A percentile compares a stretch with the other conserved stretches of the same genome.
phyloP scores from a whole-genome alignment of 1,139 yeast genomes.

The Lodderomyces oxycetoniae region DNA sequence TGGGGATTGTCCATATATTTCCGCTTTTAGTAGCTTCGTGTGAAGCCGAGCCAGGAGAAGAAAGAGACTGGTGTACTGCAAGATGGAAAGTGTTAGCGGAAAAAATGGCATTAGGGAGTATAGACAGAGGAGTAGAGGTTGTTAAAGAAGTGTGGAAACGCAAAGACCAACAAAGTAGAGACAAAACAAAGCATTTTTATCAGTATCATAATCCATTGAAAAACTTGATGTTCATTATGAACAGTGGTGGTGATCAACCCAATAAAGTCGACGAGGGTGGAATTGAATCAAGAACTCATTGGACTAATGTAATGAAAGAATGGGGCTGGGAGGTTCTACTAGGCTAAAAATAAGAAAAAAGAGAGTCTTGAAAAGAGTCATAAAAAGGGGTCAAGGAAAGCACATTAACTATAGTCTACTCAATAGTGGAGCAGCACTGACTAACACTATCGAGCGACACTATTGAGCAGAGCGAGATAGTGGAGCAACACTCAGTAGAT shows the following conservation, averaged over 20 bases:
- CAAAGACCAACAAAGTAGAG: conserved; percentile 37
- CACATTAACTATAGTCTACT: too few relatives aligned
- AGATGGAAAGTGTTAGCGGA: conserved; percentile 54
- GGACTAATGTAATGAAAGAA: conserved; percentile 67
- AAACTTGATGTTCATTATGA: conserved; percentile 38
- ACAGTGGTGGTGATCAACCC: conserved; percentile 18
- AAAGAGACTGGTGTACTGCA: conserved; percentile 57
- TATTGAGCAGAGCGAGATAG: too few relatives aligned
- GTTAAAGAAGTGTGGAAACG: conserved; percentile 67
- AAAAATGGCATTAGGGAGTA: conserved; percentile 60
- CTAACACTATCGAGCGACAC: too few relatives aligned
- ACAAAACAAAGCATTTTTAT: not conserved
- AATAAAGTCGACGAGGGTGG: conserved; percentile 22
- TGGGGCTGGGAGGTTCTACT: conserved; percentile 72
- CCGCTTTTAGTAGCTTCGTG: conserved; percentile 62
- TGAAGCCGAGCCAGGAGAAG: conserved; percentile 56
- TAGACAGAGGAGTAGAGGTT: conserved; percentile 62
- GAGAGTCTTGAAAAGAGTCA: too few relatives aligned
- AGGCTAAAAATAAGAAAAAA: conserved; percentile 20
- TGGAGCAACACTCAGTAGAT: too few relatives aligned
- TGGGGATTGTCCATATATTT: conserved; percentile 56
- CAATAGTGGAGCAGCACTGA: too few relatives aligned
- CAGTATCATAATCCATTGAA: not conserved
- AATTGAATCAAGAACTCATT: conserved; percentile 52
- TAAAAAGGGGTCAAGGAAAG: too few relatives aligned